Base-by-base conservation (phyloP, 2,329 filamentous ascomycete genomes). In the Coleophoma cylindrospora region DNA sequence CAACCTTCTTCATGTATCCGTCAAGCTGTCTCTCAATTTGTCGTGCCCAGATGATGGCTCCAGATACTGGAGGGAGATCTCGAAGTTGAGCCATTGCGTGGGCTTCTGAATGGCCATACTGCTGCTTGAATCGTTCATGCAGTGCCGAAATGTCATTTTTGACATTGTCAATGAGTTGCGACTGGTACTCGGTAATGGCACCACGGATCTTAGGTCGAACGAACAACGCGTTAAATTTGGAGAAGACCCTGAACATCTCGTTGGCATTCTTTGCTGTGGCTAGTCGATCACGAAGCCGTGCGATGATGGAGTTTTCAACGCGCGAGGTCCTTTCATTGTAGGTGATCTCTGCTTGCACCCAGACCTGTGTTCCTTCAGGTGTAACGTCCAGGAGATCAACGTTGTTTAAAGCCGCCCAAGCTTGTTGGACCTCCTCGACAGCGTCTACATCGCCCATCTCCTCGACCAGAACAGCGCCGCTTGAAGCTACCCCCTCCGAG, bases 161-260 rank as follows among this genome's bases (percentile, higher is more conserved):
- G 62, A 99, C 94, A 61, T 95, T 96, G 62, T 96, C 91, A 67
- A 99, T 96, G 34, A 99, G 83, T 69, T 96, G 91, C 4, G 92
- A 94, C 69, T 99, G 94, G 66, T 99, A 99, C 71, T 99, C 92
- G 40, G 91, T 89, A 63, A 99, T 99, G 49, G 94, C 95, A 58
- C 95, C 91, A 57, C 94, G 86, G 71, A 99, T 97, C 77, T 99
- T 99, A n/a, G 94, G 94, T 52, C 94, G 84, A 50, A 99, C 92
- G 61, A 99, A 95, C 32, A 99, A 84, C 2, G 94, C 94, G 66
- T 99, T 99, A 80, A 99, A 99, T 67, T 97, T 97, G 48, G 94
- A 97, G 68, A 99, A 99, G 54, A 99, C 94, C 49, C 95, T 88
- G 69, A 99, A 99, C 94, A 99, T 99, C 70, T 99, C 95, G 65